phyloP scores from a whole-genome alignment of 129 eudicot species.

The Pseudognaphalium luteoalbum region DNA sequence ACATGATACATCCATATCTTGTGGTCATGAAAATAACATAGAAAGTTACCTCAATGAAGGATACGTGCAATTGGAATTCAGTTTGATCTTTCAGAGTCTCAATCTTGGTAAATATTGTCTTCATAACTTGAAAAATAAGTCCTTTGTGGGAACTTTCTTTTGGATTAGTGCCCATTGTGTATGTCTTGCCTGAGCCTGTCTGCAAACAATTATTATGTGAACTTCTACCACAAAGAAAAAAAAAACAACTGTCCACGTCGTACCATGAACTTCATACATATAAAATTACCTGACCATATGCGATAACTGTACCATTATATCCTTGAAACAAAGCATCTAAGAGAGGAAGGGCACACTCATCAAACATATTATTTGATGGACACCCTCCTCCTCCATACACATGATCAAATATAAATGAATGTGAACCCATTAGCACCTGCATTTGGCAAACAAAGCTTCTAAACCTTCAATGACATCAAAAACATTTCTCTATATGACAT shows the following conservation, averaged over 20 bases:
- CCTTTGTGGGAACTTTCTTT: conserved; percentile 74
- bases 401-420: conserved; percentile 94
- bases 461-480: conserved; percentile 22
- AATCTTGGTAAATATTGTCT: conserved; percentile 72
- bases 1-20: background rate
- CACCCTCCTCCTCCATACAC: conserved; percentile 84
- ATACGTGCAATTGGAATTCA: conserved; percentile 87
- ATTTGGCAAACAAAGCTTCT: conserved; percentile 16
- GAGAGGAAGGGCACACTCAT: conserved; percentile 90
- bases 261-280: conserved; percentile 14
- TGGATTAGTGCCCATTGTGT: conserved; percentile 93
- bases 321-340: conserved; percentile 98
- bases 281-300: conserved; percentile 92
- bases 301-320: conserved; percentile 92
- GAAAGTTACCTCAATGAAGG: conserved; percentile 85
- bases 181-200: conserved; percentile 99
- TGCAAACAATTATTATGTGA: conserved; percentile 42
- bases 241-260: background rate
- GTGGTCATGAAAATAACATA: conserved; percentile 1
- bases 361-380: conserved; percentile 73
- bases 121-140: conserved; percentile 72
- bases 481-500: background rate
- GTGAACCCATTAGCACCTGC: conserved; percentile 90
- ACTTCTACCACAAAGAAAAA: conserved; percentile 12
- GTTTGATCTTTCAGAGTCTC: conserved; percentile 64